Evolutionary conservation across 805 yeast genomes (phyloP), one percentile per base, ranked within the genome.

Genomic region (Nakazawaea populi): DNA sequence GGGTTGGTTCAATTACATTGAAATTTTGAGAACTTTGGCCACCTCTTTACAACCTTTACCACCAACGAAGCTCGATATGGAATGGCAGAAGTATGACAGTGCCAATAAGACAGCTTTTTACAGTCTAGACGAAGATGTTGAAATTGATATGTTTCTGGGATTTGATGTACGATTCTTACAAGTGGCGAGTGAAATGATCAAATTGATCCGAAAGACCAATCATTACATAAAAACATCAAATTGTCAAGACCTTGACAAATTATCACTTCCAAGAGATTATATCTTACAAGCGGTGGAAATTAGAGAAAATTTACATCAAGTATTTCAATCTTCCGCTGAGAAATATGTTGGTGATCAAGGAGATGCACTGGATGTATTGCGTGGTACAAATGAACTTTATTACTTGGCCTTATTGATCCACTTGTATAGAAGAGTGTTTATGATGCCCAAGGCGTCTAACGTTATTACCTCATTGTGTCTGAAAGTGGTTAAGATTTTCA

Each of bases 1-100:
- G 55, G 66, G 90, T 47, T 83, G 89, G 88, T 85, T 81, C 60
- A 82, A 81, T 0, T 86, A 83, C 58, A 66, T 83, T 35, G 89
- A 84, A 58, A 77, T 83, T 3, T 70, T 85, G 24, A 85, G 88
- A 0, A 75, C 80, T 0, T 66, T 86, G 28, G 78, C 87, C 1
- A 75, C 88, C 0, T 75, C 86, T 3, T 52, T 64, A 40, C 60
- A 60, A 29, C 68, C 71, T 35, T 8, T 14, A 8, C 39, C 36
- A 18, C 31, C 24, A 12, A 42, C 27, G 14, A 18, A 8, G 24
- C 31, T 11, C 8, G 46, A 43, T 14, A 24, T 42, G 32, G 41
- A 43, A 40, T 38, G 29, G n/a, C 10, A 30, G 36, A 42, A 41
- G 32, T 37, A 45, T 3, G 60, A 62, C 29, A 58, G 68, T 53